These are phyloP conservation scores for Micractinium sp. DNA, from an alignment of 139 green algal species.

Conservation along the genomic window DNA sequence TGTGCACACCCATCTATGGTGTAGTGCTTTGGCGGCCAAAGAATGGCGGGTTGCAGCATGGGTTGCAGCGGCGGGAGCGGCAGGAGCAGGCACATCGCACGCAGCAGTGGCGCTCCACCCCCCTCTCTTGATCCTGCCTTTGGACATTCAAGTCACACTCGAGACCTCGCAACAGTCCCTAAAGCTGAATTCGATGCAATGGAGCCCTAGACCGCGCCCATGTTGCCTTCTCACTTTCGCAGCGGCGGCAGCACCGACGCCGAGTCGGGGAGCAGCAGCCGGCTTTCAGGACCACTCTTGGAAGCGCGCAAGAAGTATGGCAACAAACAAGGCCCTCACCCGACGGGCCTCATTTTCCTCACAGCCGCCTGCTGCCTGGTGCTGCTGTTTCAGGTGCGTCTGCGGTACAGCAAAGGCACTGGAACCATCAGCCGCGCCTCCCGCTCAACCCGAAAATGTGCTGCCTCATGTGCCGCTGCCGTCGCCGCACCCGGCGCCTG, in stretches of 20 bases:
- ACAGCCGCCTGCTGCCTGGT: conserved; percentile 2
- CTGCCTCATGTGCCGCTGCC: neutral
- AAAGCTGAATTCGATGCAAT: too few species aligned
- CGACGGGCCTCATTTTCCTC: neutral
- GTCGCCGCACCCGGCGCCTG: neutral
- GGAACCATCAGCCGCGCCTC: neutral
- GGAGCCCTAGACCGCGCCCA: too few species aligned
- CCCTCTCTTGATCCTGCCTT: too few species aligned
- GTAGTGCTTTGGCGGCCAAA: too few species aligned
- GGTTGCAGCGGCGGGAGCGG: too few species aligned
- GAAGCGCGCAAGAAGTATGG: conserved; percentile 4
- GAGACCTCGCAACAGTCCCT: too few species aligned
- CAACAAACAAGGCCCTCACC: neutral
- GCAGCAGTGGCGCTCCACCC: too few species aligned
- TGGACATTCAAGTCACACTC: too few species aligned
- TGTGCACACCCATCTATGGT: too few species aligned
- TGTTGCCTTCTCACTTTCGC: neutral
- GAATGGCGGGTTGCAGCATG: too few species aligned
- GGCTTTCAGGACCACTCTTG: neutral
- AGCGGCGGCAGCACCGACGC: neutral
- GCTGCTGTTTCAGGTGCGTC: conserved; percentile 24
- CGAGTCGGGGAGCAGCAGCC: neutral
- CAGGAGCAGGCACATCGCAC: too few species aligned
- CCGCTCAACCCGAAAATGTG: too few species aligned
- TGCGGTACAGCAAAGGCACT: neutral